Evolutionary conservation across 1,284 basidiomycete genomes (phyloP), one percentile per base, ranked within the genome.

Genomic region (Leucoagaricus sp.): DNA sequence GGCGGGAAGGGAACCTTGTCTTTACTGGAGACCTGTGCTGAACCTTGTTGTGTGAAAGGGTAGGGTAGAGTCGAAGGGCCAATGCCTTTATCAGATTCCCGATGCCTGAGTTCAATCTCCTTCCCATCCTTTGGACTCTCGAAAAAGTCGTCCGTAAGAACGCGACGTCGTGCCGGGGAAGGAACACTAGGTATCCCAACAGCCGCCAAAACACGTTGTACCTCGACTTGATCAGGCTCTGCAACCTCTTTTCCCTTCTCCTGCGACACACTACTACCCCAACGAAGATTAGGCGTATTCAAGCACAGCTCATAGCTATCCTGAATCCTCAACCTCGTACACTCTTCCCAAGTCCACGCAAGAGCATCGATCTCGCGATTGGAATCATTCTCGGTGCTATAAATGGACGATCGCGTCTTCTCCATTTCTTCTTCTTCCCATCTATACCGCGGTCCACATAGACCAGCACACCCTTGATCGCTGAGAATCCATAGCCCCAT

Each of bases 271-370:
- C 63, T 69, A 65, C 60, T 64, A 64, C 29, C 61, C 69, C 60
- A 67, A 61, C 9, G 65, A 48, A 10, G 74, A 66, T 65, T 26
- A 45, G 54, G 54, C 40, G 77, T 73, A 13, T 81, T 84, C 34
- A 91, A 74, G 66, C 92, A 94, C 61, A 93, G 86, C 60, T 93
- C 89, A 65, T 85, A 93, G 1, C 88, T 87, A 57, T 91, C 88
- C 64, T 86, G 84, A 36, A 94, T 77, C 41, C 91, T 80, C 58
- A 81, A 68, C n/a, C 85, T 77, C 0, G 90, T 89, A 59, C 80
- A 77, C 52, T 87, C 83, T 49, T 83, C 79, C 92, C 92, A 94
- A 52, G 74, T 76, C 91, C 92, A 94, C 2, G 84, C 80, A 40
- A 89, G 75, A 15, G 76, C 66, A 26, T 83, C 67, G 19, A 65